Evolutionary conservation across 306 rosid species (phyloP), one percentile per base, ranked within the genome.

Genomic region (Begonia peltatifolia): DNA sequence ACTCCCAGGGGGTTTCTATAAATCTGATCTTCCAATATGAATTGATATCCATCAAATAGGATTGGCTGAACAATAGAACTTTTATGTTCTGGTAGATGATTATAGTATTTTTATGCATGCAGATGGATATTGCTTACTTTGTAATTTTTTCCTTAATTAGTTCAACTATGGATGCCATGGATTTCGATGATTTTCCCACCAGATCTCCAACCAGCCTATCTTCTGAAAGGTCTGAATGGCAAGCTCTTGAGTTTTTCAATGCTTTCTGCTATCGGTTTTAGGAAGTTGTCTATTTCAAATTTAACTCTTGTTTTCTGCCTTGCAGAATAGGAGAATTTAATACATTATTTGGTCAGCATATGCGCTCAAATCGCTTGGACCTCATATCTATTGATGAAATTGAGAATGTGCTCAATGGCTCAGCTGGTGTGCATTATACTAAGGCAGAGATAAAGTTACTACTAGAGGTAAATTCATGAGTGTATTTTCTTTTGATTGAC

Each of bases 291-390:
- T 30, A 30, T 30, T 36, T 46, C 17, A 49, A 55, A 41, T 23
- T 35, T 56, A 14, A 52, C 36, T 41, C 9, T 35, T 14, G 47
- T 17, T 47, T 46, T 11, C 49, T 9, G 4, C 30, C 62, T 43
- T 62, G 69, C 86, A 92, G 99, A 79, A 69, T 71, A 9, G 82
- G 74, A 71, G 88, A 80, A 57, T 86, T 86, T 64, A 79, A 81
- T 59, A 68, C 94, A 63, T 64, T 71, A 12, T 79, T 92, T 69
- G 87, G 83, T 70, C 96, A 84, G 70, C 88, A 86, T 67, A 83
- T 83, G 93, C 84, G 76, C 14, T 56, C 76, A 54, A 77, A 86
- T 54, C 99, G 75, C 53, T 44, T 83, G 71, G 86, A 81, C 48
- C 52, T 61, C 47, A 75, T 90, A 74, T 64, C 94, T 50, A 64